These are phyloP conservation scores for Piromyces finnis DNA, from an alignment of 192 early-diverging fungal genomes.

Conservation along the genomic window DNA sequence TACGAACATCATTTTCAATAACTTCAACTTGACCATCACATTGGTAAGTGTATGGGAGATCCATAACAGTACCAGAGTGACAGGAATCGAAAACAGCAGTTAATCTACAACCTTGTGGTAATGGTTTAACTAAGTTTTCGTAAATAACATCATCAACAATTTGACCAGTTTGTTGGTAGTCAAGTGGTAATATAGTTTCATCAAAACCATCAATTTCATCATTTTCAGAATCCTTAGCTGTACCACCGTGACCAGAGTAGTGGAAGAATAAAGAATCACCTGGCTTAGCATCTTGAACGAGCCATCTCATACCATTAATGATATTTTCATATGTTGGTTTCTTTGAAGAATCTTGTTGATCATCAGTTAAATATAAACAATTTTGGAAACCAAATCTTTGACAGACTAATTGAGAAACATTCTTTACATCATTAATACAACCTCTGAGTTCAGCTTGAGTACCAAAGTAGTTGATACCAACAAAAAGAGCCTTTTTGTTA, in stretches of 20 bases:
- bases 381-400: not conserved
- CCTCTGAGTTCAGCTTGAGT: conserved; percentile 23
- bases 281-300: conserved; percentile 42
- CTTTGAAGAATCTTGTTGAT: not conserved
- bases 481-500: conserved; percentile 21
- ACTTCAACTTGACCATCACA: conserved; percentile 40
- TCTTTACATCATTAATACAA: conserved; percentile 24
- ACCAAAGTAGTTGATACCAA: conserved; percentile 38
- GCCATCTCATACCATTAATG: conserved; percentile 40
- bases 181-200: conserved; percentile 16
- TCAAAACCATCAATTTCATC: conserved; percentile 15
- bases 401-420: conserved; percentile 1
- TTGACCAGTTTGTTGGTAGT: conserved; percentile 6
- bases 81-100: conserved; percentile 76
- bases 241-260: conserved; percentile 24
- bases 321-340: conserved; percentile 31
- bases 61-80: conserved; percentile 65
- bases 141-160: conserved; percentile 22
- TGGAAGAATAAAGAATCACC: conserved; percentile 16
- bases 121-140: conserved; percentile 8
- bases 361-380: not conserved
- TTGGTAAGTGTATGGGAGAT: conserved; percentile 62
- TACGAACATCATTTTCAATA: too few species aligned
- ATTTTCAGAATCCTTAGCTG: conserved; percentile 11
- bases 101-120: conserved; percentile 45